These are phyloP conservation scores for Trichoderma afroharzianum DNA, from an alignment of 2,329 filamentous ascomycete species.

Conservation along the genomic window DNA sequence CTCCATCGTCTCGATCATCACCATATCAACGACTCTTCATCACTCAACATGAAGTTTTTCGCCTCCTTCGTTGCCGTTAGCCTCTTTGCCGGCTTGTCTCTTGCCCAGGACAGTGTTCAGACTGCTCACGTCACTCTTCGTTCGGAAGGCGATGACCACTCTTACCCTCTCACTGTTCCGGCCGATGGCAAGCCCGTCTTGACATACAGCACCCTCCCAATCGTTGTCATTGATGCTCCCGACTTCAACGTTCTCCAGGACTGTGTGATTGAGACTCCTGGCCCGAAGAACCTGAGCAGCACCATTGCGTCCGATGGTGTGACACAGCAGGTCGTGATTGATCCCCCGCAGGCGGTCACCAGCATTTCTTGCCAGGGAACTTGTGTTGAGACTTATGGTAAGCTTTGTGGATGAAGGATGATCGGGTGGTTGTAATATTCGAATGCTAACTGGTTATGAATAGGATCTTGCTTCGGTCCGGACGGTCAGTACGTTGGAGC, in stretches of 20 bases:
- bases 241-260: constrained; percentile 41
- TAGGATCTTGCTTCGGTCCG: constrained; percentile 33
- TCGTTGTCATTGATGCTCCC: constrained; percentile 37
- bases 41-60: constrained; percentile 24
- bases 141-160: constrained; percentile 20
- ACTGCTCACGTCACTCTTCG: constrained; percentile 44
- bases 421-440: neutral
- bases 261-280: constrained; percentile 42
- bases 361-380: constrained; percentile 41
- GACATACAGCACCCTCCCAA: constrained; percentile 38
- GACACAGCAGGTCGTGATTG: constrained; percentile 40
- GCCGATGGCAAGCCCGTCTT: constrained; percentile 38
- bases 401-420: neutral
- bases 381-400: constrained; percentile 41
- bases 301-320: constrained; percentile 27
- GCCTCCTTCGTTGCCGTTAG: constrained; percentile 14
- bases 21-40: neutral
- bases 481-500: constrained; percentile 35
- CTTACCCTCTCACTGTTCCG: constrained; percentile 41
- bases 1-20: neutral
- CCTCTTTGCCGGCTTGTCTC: constrained; percentile 12
- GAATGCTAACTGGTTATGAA: neutral
- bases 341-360: constrained; percentile 42
- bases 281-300: constrained; percentile 29
- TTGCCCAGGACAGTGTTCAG: constrained; percentile 23